Conservation (phyloP, 179 eudicot species). For the Silene noctiflora region DNA sequence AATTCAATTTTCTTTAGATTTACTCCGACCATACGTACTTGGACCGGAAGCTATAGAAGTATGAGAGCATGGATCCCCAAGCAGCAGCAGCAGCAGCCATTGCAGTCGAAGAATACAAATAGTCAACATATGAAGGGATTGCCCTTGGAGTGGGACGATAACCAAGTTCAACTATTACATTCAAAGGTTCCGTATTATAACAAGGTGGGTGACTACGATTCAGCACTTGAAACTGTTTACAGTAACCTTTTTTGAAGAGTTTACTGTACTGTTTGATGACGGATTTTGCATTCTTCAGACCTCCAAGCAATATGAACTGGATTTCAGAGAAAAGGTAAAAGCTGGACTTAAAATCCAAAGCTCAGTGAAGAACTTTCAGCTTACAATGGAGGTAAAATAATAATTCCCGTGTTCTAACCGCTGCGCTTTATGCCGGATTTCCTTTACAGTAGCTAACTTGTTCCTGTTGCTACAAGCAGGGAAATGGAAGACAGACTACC, state of each 20-base stretch:
- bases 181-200: conserved; percentile 79
- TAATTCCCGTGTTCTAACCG: neutral
- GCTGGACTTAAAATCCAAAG: conserved; percentile 67
- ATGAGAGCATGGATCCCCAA: conserved; percentile 79
- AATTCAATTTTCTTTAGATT: conserved; percentile 39
- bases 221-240: neutral
- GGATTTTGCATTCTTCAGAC: conserved; percentile 33
- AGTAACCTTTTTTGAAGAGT: too few relatives aligned
- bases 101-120: conserved; percentile 54
- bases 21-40: conserved; percentile 71
- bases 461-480: conserved; percentile 31
- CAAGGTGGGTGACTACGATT: conserved; percentile 38
- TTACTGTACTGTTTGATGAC: neutral
- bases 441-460: neutral
- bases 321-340: conserved; percentile 79
- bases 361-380: conserved; percentile 89
- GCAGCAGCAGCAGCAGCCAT: conserved; percentile 41
- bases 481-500: conserved; percentile 63
- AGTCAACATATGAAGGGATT: conserved; percentile 55
- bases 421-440: neutral
- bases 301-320: conserved; percentile 78
- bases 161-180: conserved; percentile 55
- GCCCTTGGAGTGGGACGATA: conserved; percentile 61
- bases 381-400: conserved; percentile 61
- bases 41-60: conserved; percentile 88